Percentiles rank a stretch among this genome's conserved stretches.
Evolutionary conservation across 2,329 filamentous ascomycete species (phyloP).

Genomic region (Fusarium falciforme): DNA sequence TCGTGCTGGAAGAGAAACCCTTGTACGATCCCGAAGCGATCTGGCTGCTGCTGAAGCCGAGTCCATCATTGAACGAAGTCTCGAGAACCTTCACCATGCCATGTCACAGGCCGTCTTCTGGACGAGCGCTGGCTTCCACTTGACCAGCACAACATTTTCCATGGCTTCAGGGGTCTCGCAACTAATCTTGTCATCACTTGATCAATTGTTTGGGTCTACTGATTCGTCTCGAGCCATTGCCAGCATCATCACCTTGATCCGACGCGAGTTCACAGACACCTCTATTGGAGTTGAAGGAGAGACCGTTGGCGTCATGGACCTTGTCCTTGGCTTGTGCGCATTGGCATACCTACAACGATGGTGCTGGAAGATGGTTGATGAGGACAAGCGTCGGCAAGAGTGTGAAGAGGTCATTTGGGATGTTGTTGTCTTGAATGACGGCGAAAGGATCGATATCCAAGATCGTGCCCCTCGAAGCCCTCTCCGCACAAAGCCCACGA

Average conservation of each 20-base stretch:
- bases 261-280: conserved; percentile 73
- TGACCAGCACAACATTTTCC: conserved; percentile 66
- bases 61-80: conserved; percentile 65
- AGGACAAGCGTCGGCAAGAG: conserved; percentile 59
- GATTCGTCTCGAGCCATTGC: conserved; percentile 76
- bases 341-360: conserved; percentile 71
- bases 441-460: conserved; percentile 66
- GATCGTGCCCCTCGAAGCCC: conserved; percentile 13
- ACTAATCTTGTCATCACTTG: conserved; percentile 67
- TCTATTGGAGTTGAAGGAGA: conserved; percentile 69
- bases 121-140: conserved; percentile 69
- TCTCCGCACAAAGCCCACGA: conserved; percentile 5
- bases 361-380: conserved; percentile 63
- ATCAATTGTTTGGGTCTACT: conserved; percentile 75
- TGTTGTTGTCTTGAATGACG: conserved; percentile 71
- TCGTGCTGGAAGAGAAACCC: conserved; percentile 63
- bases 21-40: conserved; percentile 57
- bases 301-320: conserved; percentile 68
- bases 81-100: conserved; percentile 67
- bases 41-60: conserved; percentile 65
- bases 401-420: conserved; percentile 74
- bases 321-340: conserved; percentile 70
- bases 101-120: conserved; percentile 71
- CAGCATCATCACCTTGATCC: conserved; percentile 72
- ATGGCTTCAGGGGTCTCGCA: conserved; percentile 68